Evolutionary conservation across 768 basidiomycete species (phyloP).

Genomic region (Tylopilus sp.): DNA sequence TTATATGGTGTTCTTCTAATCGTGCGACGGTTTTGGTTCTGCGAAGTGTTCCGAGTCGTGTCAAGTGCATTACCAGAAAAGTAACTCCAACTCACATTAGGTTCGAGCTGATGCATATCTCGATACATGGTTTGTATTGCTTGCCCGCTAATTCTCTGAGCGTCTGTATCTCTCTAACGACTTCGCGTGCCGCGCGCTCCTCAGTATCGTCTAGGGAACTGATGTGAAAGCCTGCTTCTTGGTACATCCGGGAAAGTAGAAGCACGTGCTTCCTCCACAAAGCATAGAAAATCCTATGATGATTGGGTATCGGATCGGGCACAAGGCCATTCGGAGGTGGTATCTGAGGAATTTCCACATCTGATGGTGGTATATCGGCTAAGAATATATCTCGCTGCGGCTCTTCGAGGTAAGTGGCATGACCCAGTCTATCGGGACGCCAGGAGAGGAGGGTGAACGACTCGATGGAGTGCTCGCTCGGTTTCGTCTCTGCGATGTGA

Average conservation of each 20-base stretch:
- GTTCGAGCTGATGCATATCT: conserved; percentile 82
- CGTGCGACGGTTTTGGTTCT: conserved; percentile 68
- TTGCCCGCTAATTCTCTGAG: conserved; percentile 12
- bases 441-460: conserved; percentile 58
- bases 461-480: conserved; percentile 50
- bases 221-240: conserved; percentile 14
- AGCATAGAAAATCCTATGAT: conserved; percentile 22
- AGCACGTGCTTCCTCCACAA: conserved; percentile 23
- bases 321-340: conserved; percentile 16
- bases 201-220: conserved; percentile 9
- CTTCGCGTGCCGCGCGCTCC: conserved; percentile 20
- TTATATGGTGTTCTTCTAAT: conserved; percentile 71
- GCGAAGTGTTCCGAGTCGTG: background rate
- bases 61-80: background rate
- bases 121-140: conserved; percentile 56
- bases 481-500: conserved; percentile 83
- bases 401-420: conserved; percentile 75
- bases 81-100: conserved; percentile 49
- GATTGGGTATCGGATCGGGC: conserved; percentile 21
- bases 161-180: conserved; percentile 20
- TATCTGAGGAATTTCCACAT: conserved; percentile 15
- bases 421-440: conserved; percentile 67
- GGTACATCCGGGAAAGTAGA: conserved; percentile 17
- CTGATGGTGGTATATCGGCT: conserved; percentile 22
- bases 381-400: conserved; percentile 52